Evolutionary conservation across 495 filamentous ascomycete species (phyloP).

Genomic region (Collariella sp.): DNA sequence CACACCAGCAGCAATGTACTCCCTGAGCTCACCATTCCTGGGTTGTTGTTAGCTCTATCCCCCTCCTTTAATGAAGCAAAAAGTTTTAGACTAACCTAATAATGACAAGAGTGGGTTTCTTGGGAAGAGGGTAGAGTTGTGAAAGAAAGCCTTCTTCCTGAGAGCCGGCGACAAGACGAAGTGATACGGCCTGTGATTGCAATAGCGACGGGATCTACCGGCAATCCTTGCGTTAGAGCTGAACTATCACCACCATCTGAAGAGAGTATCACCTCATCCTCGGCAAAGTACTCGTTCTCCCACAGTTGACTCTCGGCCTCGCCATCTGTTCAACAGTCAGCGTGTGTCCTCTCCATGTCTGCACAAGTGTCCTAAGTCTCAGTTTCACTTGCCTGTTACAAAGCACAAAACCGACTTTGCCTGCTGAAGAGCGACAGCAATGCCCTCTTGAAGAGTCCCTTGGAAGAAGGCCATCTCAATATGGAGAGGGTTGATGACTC

Average conservation of each 20-base stretch:
- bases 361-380: too few species aligned
- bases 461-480: conserved; percentile 60
- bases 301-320: conserved; percentile 56
- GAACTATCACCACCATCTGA: neutral
- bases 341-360: neutral
- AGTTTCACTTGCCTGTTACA: conserved; percentile 40
- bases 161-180: conserved; percentile 61
- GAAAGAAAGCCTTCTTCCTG: conserved; percentile 72
- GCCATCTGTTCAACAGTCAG: conserved; percentile 42
- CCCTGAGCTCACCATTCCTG: conserved; percentile 53
- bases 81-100: conserved; percentile 50
- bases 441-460: conserved; percentile 70
- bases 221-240: neutral
- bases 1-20: conserved; percentile 54
- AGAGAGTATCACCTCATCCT: conserved; percentile 44
- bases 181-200: conserved; percentile 49
- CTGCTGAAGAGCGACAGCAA: conserved; percentile 61
- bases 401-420: conserved; percentile 40
- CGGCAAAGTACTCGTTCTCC: conserved; percentile 65
- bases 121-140: conserved; percentile 67
- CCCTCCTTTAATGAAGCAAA: neutral
- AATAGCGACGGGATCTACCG: conserved; percentile 43
- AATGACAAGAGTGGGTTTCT: conserved; percentile 65
- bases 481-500: neutral
- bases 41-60: neutral